phyloP scores from a whole-genome alignment of 1,139 yeast genomes.

The Diutina rugosa region DNA sequence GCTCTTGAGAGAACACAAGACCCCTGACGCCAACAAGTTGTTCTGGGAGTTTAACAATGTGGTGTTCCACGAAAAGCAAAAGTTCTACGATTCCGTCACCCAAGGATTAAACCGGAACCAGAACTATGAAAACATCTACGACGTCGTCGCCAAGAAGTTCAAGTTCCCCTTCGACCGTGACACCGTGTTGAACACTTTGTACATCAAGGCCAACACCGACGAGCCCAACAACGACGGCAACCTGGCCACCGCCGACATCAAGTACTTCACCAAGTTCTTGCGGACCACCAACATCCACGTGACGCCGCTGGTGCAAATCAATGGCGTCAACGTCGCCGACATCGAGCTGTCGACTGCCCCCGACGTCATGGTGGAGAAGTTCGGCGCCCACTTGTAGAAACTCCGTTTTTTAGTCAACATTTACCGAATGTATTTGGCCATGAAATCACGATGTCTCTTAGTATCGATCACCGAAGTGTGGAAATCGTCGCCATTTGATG shows the following conservation, averaged over 20 bases:
- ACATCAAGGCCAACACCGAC: slow-evolving; percentile 13
- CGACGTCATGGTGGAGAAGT: background rate
- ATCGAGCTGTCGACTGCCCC: background rate
- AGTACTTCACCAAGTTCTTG: slow-evolving; percentile 59
- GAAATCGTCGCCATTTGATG: background rate
- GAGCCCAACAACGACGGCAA: slow-evolving; percentile 44
- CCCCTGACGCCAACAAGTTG: slow-evolving; percentile 13
- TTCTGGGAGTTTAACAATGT: slow-evolving; percentile 54
- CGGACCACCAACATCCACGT: slow-evolving; percentile 75
- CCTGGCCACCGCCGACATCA: slow-evolving; percentile 45
- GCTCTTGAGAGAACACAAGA: slow-evolving; percentile 29
- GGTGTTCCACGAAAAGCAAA: slow-evolving; percentile 38
- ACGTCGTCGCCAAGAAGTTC: slow-evolving; percentile 28
- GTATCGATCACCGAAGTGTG: background rate
- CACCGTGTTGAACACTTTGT: slow-evolving; percentile 21
- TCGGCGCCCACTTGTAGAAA: background rate
- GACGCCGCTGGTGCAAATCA: slow-evolving; percentile 69
- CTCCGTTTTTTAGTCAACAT: background rate
- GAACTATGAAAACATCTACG: slow-evolving; percentile 41
- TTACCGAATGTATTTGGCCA: background rate
- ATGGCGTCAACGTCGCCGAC: slow-evolving; percentile 27
- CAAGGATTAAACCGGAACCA: slow-evolving; percentile 41
- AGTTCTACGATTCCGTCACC: slow-evolving; percentile 53
- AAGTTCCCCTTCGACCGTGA: slow-evolving; percentile 24
- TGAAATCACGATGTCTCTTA: background rate